Percentiles rank a stretch among this genome's conserved stretches.
phyloP scores from a whole-genome alignment of 108 stramenopile genomes.

The Fistulifera pelliculosa region DNA sequence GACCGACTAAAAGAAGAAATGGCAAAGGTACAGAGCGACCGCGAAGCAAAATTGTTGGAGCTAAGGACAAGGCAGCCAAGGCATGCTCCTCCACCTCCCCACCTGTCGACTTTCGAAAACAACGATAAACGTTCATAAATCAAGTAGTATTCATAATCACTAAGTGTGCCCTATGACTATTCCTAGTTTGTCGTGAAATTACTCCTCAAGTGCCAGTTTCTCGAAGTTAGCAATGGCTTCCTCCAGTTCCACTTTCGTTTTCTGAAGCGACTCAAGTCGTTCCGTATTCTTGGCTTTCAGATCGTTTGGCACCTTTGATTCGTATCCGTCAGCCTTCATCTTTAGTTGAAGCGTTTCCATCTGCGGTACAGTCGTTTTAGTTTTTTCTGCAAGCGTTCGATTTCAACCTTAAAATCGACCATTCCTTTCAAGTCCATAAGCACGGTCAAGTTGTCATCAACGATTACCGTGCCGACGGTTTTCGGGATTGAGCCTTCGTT shows the following conservation, averaged over 20 bases:
- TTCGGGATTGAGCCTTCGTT: conserved; percentile 45
- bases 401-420: conserved; percentile 91
- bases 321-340: conserved; percentile 64
- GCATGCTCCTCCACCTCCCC: too few relatives aligned
- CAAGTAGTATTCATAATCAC: too few relatives aligned
- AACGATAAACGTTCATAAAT: too few relatives aligned
- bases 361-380: conserved; percentile 39
- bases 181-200: too few relatives aligned
- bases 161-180: too few relatives aligned
- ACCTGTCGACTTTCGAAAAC: too few relatives aligned
- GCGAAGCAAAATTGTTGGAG: too few relatives aligned
- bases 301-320: conserved; percentile 61
- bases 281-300: conserved; percentile 51
- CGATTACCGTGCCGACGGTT: conserved; percentile 71
- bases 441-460: conserved; percentile 77
- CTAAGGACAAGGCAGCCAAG: too few relatives aligned
- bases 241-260: conserved; percentile 68
- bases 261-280: conserved; percentile 57
- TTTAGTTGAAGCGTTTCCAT: conserved; percentile 58
- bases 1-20: too few relatives aligned
- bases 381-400: conserved; percentile 79
- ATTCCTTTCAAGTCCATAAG: conserved; percentile 93
- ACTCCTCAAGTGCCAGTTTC: conserved; percentile 45
- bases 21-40: too few relatives aligned
- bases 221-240: conserved; percentile 79